Evolutionary conservation across 2,329 filamentous ascomycete genomes (phyloP), one percentile per base, ranked within the genome.

Genomic region (Moelleriella libera): DNA sequence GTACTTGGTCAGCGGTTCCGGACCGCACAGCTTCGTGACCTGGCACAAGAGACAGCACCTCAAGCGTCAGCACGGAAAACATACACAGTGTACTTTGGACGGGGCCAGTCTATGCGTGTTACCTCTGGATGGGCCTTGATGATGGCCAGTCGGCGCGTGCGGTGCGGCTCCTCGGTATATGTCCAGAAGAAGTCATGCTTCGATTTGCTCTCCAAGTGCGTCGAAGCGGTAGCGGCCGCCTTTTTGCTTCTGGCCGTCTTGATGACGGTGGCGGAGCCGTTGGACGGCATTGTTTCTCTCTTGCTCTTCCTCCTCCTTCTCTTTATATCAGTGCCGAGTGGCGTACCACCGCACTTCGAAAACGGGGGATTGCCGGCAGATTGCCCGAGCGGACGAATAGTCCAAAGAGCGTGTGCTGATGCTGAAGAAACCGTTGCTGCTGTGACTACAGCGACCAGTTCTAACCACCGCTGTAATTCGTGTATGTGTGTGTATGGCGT

Each of bases 61-160:
- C 21, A 21, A 21, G 21, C 21, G 21, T 21, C 21, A 21, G 21
- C 21, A 21, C 3, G 21, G 3, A 2, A 21, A 21, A 21, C 21
- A 21, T 3, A 21, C 21, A 21, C 21, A 3, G 21, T 21, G 21
- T 21, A 21, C 21, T 21, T 21, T 21, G 21, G 21, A 21, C 21
- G 21, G 21, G 3, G 21, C 21, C 21, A 21, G 21, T 3, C 21
- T 21, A 3, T 21, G 21, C 21, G 21, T 21, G 45, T 41, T 31
- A 90, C 88, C 76, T 98, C 90, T 44, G 92, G 92, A 63, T 98
- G 90, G 48, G 90, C 89, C 71, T 96, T 97, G 68, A 98, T 97
- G 58, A 98, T 98, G 52, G 88, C 88, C 57, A 90, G 79, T 49
- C 92, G 79, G 56, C 92, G 76, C 32, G 90, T 92, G 56, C 88